These are phyloP conservation scores for Xylaria palmicola DNA, from an alignment of 495 filamentous ascomycete genomes.

Conservation along the genomic window DNA sequence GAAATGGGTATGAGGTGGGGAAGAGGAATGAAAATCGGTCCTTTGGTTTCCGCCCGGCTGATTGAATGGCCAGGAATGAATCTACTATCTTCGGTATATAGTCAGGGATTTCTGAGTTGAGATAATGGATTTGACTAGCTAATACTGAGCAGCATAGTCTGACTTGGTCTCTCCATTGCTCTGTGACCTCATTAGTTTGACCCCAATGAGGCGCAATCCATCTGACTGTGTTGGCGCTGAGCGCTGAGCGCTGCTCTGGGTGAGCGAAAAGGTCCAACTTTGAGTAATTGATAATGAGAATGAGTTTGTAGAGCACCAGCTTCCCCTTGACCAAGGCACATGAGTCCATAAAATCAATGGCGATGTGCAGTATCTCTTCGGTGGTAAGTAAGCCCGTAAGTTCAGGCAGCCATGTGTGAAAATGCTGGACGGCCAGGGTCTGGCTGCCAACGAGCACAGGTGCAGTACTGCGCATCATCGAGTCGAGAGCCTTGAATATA, in stretches of 20 bases:
- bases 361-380: conserved; percentile 86
- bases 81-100: conserved; percentile 89
- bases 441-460: conserved; percentile 89
- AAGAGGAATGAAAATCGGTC: conserved; percentile 81
- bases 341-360: conserved; percentile 90
- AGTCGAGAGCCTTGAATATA: conserved; percentile 87
- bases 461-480: conserved; percentile 81
- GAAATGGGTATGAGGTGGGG: conserved; percentile 87
- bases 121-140: conserved; percentile 73
- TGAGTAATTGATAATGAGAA: conserved; percentile 87
- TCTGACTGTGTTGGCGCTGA: conserved; percentile 77
- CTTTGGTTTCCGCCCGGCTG: conserved; percentile 61
- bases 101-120: conserved; percentile 77
- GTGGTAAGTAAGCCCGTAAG: conserved; percentile 71
- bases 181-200: conserved; percentile 63
- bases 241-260: conserved; percentile 66
- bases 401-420: conserved; percentile 94
- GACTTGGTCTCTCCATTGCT: conserved; percentile 91
- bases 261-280: conserved; percentile 75
- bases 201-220: conserved; percentile 98
- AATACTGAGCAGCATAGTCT: conserved; percentile 89
- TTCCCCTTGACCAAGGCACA: conserved; percentile 87
- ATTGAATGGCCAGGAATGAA: conserved; percentile 77
- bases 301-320: conserved; percentile 89
- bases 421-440: conserved; percentile 92